Conservation (phyloP, 306 rosid genomes). For the Herpetospermum pedunculosum region DNA sequence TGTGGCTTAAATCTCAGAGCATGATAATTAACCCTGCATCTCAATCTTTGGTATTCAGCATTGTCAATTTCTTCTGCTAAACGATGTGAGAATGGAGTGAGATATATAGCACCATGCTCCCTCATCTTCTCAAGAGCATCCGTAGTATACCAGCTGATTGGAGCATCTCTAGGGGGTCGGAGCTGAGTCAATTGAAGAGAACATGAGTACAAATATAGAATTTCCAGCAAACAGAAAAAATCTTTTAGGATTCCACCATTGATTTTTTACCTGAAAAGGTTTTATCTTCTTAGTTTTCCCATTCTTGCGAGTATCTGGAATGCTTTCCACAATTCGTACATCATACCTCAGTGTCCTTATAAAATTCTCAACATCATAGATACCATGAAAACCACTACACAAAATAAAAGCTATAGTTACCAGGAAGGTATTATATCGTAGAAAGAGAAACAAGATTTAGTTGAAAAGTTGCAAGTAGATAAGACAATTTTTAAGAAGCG, state of each 20-base stretch:
- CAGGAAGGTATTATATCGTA: neutral
- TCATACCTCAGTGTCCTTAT: conserved; percentile 65
- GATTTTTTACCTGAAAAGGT: conserved; percentile 59
- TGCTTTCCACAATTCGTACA: conserved; percentile 66
- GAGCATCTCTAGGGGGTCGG: conserved; percentile 90
- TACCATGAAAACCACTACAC: conserved; percentile 83
- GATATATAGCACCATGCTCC: conserved; percentile 85
- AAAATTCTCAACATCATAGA: conserved; percentile 94
- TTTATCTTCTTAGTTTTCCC: conserved; percentile 84
- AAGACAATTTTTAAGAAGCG: neutral
- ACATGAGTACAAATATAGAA: conserved; percentile 8
- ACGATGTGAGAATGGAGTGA: conserved; percentile 97
- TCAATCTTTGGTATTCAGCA: conserved; percentile 87
- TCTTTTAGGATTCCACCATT: conserved; percentile 9
- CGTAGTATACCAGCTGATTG: conserved; percentile 74
- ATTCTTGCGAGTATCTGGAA: conserved; percentile 66
- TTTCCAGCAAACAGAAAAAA: neutral
- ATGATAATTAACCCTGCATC: conserved; percentile 95
- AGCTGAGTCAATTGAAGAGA: conserved; percentile 34
- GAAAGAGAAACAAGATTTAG: neutral
- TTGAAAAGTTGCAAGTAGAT: neutral
- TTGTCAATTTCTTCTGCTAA: conserved; percentile 88
- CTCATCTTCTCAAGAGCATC: conserved; percentile 80
- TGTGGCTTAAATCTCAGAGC: conserved; percentile 89
- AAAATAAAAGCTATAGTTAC: conserved; percentile 4